Base-by-base conservation (phyloP, 2,329 filamentous ascomycete species). In the Magnaporthiopsis rhizophila region DNA sequence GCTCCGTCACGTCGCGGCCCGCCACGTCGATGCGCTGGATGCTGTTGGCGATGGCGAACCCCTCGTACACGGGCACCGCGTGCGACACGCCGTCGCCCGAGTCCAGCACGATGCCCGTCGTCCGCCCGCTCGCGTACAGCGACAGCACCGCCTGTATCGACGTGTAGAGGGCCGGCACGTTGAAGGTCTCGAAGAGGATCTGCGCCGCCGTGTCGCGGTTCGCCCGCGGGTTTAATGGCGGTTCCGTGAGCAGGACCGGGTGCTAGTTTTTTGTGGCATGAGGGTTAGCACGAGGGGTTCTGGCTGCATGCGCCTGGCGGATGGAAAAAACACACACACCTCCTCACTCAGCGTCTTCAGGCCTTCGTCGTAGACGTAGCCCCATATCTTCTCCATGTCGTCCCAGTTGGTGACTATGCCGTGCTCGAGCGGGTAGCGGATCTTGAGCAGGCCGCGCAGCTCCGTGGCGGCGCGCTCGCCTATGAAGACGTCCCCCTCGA, bases 131-230 rank as follows among this genome's bases (percentile, higher is more conserved):
- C 75, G 95, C 95, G 85, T 99, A 99, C 80, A 99, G 90, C 70
- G 95, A 99, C 75, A 99, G 88, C 71, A 99, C 95, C 79, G 95
- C 95, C 88, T 98, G 94, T 82, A 99, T 99, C 77, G 95, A 98
- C 85, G 99, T 95, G 88, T 99, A 99, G 89, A 99, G 98, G 74
- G 95, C 95, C 73, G 95, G 95, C 75, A 95, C 94, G 86, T 99
- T 98, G 89, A 99, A 99, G 75, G 95, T 99, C 89, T 99, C 95
- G 86, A 99, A 99, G 80, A 99, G 93, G 72, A 99, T 99, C 86
- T 99, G 95, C 74, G 95, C 98, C 95, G 99, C 99, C 92, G 98
- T 99, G 88, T 99, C 95, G 89, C 95, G 91, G 88, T 99, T 99
- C 86, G 91, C 96, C 89, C 98, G 98, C 81, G 95, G 95, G 89